Evolutionary conservation across 306 rosid species (phyloP).

Genomic region (Vigna reflexopilosa): DNA sequence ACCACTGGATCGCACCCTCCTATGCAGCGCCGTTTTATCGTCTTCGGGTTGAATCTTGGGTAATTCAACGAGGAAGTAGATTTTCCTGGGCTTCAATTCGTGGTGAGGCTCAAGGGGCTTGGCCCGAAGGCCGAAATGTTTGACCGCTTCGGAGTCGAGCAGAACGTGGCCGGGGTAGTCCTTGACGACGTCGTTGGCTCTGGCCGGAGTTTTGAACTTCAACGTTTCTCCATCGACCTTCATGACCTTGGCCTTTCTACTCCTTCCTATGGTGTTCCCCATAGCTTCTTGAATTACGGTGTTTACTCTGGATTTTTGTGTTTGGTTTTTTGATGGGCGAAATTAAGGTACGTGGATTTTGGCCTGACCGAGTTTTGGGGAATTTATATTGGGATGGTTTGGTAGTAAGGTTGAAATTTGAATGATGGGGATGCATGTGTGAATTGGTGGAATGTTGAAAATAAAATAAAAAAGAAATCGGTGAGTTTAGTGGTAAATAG

Average conservation of each 20-base stretch:
- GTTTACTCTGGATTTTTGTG: too few relatives aligned
- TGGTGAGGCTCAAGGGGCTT: constrained; percentile 70
- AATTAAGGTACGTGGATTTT: background rate
- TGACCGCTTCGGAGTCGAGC: constrained; percentile 67
- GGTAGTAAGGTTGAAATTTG: constrained; percentile 38
- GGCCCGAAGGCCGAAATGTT: constrained; percentile 73
- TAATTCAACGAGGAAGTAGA: constrained; percentile 68
- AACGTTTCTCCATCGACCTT: constrained; percentile 79
- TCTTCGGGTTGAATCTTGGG: constrained; percentile 50
- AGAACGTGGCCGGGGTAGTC: constrained; percentile 70
- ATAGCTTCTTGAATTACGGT: constrained; percentile 11
- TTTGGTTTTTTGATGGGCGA: background rate
- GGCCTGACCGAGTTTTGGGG: background rate
- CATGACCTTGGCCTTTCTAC: constrained; percentile 76
- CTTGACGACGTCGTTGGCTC: constrained; percentile 62
- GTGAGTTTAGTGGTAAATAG: background rate
- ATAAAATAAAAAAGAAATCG: too few relatives aligned
- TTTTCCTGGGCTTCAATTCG: constrained; percentile 61
- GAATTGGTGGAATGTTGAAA: constrained; percentile 45
- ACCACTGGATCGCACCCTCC: constrained; percentile 70
- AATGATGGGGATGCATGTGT: constrained; percentile 42
- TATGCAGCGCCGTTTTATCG: constrained; percentile 5
- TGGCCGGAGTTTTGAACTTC: constrained; percentile 64
- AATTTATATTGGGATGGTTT: constrained; percentile 17
- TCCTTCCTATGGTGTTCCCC: constrained; percentile 77